Conservation (phyloP, 306 rosid species). For the Quercus suber region DNA sequence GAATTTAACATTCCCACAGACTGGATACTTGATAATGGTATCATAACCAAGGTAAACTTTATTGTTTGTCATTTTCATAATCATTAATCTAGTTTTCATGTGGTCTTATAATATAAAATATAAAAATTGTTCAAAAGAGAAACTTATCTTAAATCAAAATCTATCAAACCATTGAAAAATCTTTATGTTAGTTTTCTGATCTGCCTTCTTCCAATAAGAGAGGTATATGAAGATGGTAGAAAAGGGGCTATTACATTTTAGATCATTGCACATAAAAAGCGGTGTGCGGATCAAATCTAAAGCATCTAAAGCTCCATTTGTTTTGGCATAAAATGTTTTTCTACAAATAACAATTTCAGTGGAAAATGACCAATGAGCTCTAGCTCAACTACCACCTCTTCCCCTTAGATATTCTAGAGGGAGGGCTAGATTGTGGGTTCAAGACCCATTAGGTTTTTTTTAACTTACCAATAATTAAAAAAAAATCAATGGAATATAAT, state of each 20-base stretch:
- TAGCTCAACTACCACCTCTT: no score
- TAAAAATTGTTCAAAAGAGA: no score
- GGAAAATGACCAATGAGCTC: no score
- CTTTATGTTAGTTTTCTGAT: neutral
- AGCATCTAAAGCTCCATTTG: neutral
- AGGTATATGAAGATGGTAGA: neutral
- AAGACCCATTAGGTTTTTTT: no score
- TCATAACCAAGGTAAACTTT: constrained; percentile 69
- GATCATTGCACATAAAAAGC: neutral
- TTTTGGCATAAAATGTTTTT: no score
- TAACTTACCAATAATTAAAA: no score
- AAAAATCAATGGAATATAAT: no score
- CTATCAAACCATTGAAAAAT: neutral
- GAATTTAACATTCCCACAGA: constrained; percentile 79
- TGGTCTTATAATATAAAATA: neutral
- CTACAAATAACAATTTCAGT: no score
- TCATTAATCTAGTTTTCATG: neutral
- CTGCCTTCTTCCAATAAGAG: neutral
- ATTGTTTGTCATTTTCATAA: neutral
- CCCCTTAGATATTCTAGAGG: no score
- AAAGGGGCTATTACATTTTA: neutral
- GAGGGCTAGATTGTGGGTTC: no score
- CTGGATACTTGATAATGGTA: constrained; percentile 96
- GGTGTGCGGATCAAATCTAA: neutral
- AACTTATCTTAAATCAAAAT: neutral